These are phyloP conservation scores for Phytopythium litorale DNA, from an alignment of 352 stramenopile genomes.

Conservation along the genomic window DNA sequence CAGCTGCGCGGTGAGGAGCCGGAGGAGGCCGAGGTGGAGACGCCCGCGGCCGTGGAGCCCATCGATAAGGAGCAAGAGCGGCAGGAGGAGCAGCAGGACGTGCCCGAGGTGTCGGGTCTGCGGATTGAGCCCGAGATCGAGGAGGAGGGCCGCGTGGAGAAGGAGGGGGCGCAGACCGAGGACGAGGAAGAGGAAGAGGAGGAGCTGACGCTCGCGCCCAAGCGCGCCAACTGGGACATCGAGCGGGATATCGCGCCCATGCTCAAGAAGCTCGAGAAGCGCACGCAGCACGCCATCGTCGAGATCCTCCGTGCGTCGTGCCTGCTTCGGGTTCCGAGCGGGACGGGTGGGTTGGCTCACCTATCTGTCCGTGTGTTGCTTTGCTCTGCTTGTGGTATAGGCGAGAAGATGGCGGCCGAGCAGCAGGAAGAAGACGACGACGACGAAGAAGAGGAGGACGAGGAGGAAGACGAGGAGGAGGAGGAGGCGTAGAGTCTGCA, in stretches of 20 bases:
- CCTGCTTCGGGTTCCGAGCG: neutral
- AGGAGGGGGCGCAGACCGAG: constrained; percentile 25
- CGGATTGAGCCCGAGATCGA: constrained; percentile 7
- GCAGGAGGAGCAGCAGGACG: constrained; percentile 3
- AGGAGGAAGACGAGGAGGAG: constrained; percentile 38
- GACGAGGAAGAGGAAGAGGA: constrained; percentile 61
- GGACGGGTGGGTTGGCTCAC: neutral
- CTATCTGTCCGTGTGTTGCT: neutral
- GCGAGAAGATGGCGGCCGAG: constrained; percentile 77
- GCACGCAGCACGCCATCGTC: constrained; percentile 83
- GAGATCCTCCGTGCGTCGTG: constrained; percentile 74
- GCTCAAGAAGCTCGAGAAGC: constrained; percentile 83
- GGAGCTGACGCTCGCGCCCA: constrained; percentile 69
- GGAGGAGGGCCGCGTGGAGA: constrained; percentile 16
- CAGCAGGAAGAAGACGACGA: constrained; percentile 57
- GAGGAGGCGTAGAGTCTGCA: constrained; percentile 8
- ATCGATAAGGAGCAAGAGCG: constrained; percentile 10
- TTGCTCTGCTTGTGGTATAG: constrained; percentile 17
- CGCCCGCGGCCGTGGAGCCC: constrained; percentile 9
- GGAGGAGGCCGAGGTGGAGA: constrained; percentile 9
- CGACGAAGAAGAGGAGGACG: constrained; percentile 51
- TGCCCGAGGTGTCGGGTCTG: constrained; percentile 11
- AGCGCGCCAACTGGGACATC: constrained; percentile 87
- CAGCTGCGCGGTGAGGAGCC: constrained; percentile 26
- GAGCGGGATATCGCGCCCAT: constrained; percentile 83